Percentiles rank a stretch among this genome's conserved stretches.
Conservation (phyloP, 2,329 filamentous ascomycete genomes). For the Paecilomyces niveus region DNA sequence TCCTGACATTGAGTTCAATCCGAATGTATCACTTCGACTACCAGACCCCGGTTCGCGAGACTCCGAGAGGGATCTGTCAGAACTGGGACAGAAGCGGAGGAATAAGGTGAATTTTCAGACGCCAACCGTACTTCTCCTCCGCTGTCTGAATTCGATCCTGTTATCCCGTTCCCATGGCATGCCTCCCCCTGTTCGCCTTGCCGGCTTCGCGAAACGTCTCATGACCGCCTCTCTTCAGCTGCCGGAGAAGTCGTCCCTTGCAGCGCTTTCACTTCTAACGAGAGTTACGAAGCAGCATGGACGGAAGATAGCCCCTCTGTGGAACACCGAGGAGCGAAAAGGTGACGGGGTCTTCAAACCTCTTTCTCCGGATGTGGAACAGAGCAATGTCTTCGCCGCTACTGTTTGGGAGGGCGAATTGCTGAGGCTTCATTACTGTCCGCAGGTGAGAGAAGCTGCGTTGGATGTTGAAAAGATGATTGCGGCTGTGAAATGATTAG, state of each 20-base stretch:
- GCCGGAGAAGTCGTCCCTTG: constrained; percentile 81
- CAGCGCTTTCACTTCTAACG: constrained; percentile 68
- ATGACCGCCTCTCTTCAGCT: constrained; percentile 75
- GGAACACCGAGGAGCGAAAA: constrained; percentile 89
- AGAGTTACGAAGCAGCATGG: constrained; percentile 76
- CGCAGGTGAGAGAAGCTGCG: constrained; percentile 71
- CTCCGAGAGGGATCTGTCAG: constrained; percentile 15
- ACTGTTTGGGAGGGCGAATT: constrained; percentile 94
- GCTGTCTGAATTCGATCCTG: constrained; percentile 75
- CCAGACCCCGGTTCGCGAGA: constrained; percentile 52
- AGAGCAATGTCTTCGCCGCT: constrained; percentile 80
- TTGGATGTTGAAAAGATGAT: constrained; percentile 63
- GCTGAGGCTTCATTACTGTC: constrained; percentile 76
- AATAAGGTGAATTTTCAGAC: constrained; percentile 91
- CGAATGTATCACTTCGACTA: constrained; percentile 64
- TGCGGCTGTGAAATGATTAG: constrained; percentile 20
- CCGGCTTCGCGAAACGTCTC: constrained; percentile 87
- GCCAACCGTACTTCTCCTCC: constrained; percentile 83
- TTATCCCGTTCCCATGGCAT: constrained; percentile 68
- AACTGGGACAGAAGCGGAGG: constrained; percentile 34
- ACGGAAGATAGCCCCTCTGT: constrained; percentile 74
- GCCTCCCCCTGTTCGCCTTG: constrained; percentile 76
- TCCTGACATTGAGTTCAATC: constrained; percentile 74
- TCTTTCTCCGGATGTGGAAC: constrained; percentile 65
- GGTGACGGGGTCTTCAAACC: constrained; percentile 84